phyloP scores from a whole-genome alignment of 306 rosid species.

The Vigna mungo region DNA sequence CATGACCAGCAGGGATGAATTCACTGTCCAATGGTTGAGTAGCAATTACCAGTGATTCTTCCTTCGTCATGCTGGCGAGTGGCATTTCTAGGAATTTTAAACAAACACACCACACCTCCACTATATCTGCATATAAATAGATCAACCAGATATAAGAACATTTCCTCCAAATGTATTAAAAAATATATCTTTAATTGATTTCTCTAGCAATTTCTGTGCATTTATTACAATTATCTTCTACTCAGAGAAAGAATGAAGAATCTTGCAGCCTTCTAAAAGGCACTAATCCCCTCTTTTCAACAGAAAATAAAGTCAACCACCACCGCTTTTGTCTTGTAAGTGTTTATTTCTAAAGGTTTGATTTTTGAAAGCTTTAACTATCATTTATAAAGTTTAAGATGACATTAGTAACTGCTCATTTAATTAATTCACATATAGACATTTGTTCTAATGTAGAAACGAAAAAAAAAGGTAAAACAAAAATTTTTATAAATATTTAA shows the following conservation, averaged over 20 bases:
- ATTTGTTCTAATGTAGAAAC: too few relatives aligned
- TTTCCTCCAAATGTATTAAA: background rate
- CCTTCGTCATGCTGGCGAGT: background rate
- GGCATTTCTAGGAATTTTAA: background rate
- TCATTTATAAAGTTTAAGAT: too few relatives aligned
- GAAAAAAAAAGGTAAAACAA: too few relatives aligned
- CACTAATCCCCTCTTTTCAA: background rate
- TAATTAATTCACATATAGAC: too few relatives aligned
- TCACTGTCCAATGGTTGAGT: background rate
- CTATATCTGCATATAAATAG: constrained; percentile 5
- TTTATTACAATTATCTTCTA: background rate
- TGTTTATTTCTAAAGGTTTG: too few relatives aligned
- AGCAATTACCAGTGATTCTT: background rate
- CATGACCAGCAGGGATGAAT: background rate
- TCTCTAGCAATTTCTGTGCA: background rate
- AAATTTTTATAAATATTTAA: too few relatives aligned
- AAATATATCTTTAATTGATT: background rate
- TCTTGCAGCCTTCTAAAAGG: background rate
- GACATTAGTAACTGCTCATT: too few relatives aligned
- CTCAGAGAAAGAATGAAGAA: background rate
- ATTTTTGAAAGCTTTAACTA: too few relatives aligned
- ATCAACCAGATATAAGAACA: background rate
- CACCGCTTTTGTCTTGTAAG: too few relatives aligned
- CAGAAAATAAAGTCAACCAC: background rate
- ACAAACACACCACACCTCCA: background rate